These are phyloP conservation scores for Termitomyces sp. DNA, from an alignment of 768 basidiomycete genomes.

Conservation along the genomic window DNA sequence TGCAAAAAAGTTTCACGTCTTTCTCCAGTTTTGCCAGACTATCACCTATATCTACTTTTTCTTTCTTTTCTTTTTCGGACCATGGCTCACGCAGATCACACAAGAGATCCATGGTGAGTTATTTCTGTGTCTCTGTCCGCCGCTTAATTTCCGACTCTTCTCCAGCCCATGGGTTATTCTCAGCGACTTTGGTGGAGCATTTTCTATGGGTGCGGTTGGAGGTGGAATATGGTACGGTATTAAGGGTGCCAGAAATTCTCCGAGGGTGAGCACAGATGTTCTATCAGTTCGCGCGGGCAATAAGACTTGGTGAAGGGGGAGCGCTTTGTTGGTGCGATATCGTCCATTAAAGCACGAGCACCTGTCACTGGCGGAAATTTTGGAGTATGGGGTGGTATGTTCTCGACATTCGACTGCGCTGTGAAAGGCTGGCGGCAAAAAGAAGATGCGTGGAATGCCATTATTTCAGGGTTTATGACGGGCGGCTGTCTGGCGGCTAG, in stretches of 20 bases:
- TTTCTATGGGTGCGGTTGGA: constrained; percentile 96
- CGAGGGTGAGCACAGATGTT: constrained; percentile 52
- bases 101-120: constrained; percentile 83
- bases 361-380: constrained; percentile 98
- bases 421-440: constrained; percentile 97
- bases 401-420: constrained; percentile 97
- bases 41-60: constrained; percentile 2
- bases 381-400: constrained; percentile 95
- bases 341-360: constrained; percentile 95
- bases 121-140: neutral
- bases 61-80: constrained; percentile 12
- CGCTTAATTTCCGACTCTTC: neutral
- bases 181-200: constrained; percentile 97
- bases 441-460: constrained; percentile 98
- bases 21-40: constrained; percentile 9
- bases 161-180: constrained; percentile 95
- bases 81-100: constrained; percentile 94
- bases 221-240: constrained; percentile 99
- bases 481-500: constrained; percentile 93
- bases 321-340: constrained; percentile 87
- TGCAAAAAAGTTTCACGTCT: constrained; percentile 27
- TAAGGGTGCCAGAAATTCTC: constrained; percentile 96
- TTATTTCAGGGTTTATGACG: constrained; percentile 97
- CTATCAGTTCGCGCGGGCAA: neutral
- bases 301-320: constrained; percentile 60